Conservation (phyloP, 2,329 filamentous ascomycete genomes). For the Fusarium domesticum region DNA sequence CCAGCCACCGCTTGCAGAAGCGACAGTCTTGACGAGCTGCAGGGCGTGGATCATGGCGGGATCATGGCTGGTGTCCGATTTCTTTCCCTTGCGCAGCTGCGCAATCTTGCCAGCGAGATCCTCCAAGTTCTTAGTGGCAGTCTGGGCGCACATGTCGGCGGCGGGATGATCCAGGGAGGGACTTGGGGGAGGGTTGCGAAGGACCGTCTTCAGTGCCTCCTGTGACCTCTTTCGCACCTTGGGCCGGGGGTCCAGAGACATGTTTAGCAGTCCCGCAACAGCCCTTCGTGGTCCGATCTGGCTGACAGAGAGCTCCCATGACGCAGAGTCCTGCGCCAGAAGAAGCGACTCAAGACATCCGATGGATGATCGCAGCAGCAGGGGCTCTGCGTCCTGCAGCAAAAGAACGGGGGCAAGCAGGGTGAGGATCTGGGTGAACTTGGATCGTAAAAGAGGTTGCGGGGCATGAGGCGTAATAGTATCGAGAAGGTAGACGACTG, state of each 20-base stretch:
- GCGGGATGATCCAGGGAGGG: conserved; percentile 92
- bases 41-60: conserved; percentile 87
- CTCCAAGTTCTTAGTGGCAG: conserved; percentile 74
- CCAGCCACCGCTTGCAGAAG: conserved; percentile 86
- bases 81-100: conserved; percentile 59
- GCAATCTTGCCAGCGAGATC: conserved; percentile 65
- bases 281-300: conserved; percentile 84
- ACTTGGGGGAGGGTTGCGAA: conserved; percentile 83
- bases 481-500: conserved; percentile 94
- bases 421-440: conserved; percentile 90
- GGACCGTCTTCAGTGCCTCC: conserved; percentile 78
- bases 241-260: conserved; percentile 82
- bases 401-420: conserved; percentile 81
- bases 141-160: conserved; percentile 93
- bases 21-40: conserved; percentile 87
- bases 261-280: conserved; percentile 77
- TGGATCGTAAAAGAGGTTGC: conserved; percentile 81
- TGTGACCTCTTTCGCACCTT: conserved; percentile 94
- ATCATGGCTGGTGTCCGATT: conserved; percentile 65
- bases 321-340: conserved; percentile 78
- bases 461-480: conserved; percentile 83
- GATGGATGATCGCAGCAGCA: conserved; percentile 81
- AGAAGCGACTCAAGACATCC: conserved; percentile 92
- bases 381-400: conserved; percentile 77
- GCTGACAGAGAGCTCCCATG: conserved; percentile 82